Evolutionary conservation across 2,329 filamentous ascomycete species (phyloP), one percentile per base, ranked within the genome.

Genomic region (Westerdykella ornata): DNA sequence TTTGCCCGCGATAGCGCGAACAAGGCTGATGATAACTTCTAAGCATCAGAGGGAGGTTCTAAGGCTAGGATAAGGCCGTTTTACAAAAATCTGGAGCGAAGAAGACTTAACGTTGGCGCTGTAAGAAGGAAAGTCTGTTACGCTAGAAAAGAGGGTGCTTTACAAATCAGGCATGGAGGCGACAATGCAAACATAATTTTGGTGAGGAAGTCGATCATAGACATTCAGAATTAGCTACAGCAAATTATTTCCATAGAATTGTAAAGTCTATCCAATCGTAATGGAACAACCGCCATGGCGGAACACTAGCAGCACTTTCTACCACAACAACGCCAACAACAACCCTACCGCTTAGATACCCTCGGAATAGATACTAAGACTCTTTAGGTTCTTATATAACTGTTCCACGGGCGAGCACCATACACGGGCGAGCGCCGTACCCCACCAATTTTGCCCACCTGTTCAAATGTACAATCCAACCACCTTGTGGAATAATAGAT

Each of bases 11-110:
- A 46, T 22, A 46, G 40, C 37, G 32, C 26, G 14, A 31, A 43
- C 35, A 45, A 47, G 38, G 42, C 45, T 46, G 34, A 38, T 42
- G 36, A 42, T 39, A 22, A 42, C 35, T 45, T 42, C 35, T 33
- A 39, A 38, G 19, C 20, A 33, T 26, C 13, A 30, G 26, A 39
- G 15, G 17, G 15, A 36, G 35, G 35, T 34, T 39, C 28, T 47
- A 33, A 42, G 31, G 42, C 38, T 45, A 9, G 19, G 42, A 42
- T 45, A 39, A 45, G 32, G 18, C 35, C 30, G 14, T 22, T 47
- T 19, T 45, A 47, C 36, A 34, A 41, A 31, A 29, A 37, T 41
- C 22, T 36, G 14, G 29, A 39, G 37, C 16, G 34, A 42, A 11
- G 37, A 42, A 33, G 39, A n/a, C 39, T 33, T 37, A 17, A 38